Evolutionary conservation across 352 stramenopile genomes (phyloP), one percentile per base, ranked within the genome.

Genomic region (Blastocystis sp.): DNA sequence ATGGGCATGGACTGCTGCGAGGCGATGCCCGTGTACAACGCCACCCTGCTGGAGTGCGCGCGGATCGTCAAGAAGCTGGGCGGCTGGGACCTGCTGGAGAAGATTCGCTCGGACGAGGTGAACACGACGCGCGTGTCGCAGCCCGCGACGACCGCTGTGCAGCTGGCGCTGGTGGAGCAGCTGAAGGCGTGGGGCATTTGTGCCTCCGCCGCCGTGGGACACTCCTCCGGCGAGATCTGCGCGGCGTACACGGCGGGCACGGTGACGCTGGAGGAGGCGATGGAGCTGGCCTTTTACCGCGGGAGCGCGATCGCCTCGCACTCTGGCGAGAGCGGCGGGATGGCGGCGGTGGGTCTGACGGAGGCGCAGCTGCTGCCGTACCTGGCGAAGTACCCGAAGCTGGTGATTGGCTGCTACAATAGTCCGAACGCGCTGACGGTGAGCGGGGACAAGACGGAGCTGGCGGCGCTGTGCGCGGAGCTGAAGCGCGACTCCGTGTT

Each of bases 191-290:
- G 67, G 67, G 67, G 67, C 31, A 26, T 90, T n/a, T 63, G 24
- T 19, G 33, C 70, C 10, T n/a, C 66, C 31, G 82, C 82, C 24
- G 70, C 51, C 2, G 59, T 81, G 4, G 82, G 82, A 0, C 82
- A 90, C 59, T 88, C 66, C 29, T 80, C 62, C 2, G 82, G 82
- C 33, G 82, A 90, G 33, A 90, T 90, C 24, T 45, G n/a, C 31
- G 82, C 82, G 37, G 82, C 82, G 3, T 90, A 90, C 45, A 59
- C 67, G 33, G 82, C 82, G 26, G 74, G 74, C 62, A 67, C 82
- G 31, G 55, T 90, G 4, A 88, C 70, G 21, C 63, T 88, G 16
- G 77, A 90, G 70, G 82, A 90, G 37, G 82, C 82, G n/a, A 88
- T 90, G 82, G 13, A 77, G 70, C 29, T 90, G 59, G 82, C 82